A percentile compares a stretch with the other conserved stretches of the same genome.
Conservation (phyloP, 208 protist genomes). For the Trypanosoma boissoni region DNA sequence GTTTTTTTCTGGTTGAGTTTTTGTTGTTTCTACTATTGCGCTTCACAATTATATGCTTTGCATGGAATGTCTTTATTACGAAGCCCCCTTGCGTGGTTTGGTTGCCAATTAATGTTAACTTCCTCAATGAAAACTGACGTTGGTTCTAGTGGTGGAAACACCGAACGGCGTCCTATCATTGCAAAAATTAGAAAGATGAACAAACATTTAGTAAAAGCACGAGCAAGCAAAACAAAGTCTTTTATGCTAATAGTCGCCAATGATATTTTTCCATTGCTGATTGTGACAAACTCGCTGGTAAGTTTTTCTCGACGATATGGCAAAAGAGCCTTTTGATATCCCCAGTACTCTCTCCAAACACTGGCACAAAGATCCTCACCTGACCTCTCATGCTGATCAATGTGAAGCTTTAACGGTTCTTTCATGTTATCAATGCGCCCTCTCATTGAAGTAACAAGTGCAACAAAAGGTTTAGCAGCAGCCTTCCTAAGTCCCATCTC, state of each 20-base stretch:
- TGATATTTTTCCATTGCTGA: slow-evolving; percentile 39
- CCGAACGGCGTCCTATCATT: slow-evolving; percentile 52
- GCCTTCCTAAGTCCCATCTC: slow-evolving; percentile 28
- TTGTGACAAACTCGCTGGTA: slow-evolving; percentile 29
- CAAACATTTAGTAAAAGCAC: slow-evolving; percentile 61
- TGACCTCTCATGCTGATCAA: slow-evolving; percentile 45
- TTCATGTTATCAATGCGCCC: slow-evolving; percentile 48
- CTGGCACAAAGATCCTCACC: slow-evolving; percentile 61
- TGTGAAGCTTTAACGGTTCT: slow-evolving; percentile 72
- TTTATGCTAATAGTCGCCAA: slow-evolving; percentile 29
- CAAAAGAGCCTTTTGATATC: slow-evolving; percentile 50
- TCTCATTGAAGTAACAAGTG: slow-evolving; percentile 40
- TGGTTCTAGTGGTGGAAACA: slow-evolving; percentile 66
- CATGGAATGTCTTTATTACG: neutral
- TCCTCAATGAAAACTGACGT: slow-evolving; percentile 67
- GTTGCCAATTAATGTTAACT: slow-evolving; percentile 56
- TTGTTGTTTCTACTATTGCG: neutral
- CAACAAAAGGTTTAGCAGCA: slow-evolving; percentile 45
- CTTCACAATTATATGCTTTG: neutral
- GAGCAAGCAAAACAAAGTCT: slow-evolving; percentile 47
- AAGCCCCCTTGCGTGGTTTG: slow-evolving; percentile 26
- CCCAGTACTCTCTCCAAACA: slow-evolving; percentile 73
- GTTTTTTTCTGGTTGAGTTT: slow-evolving; percentile 1
- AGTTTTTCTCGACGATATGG: slow-evolving; percentile 56
- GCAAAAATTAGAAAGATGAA: slow-evolving; percentile 62